Conservation (phyloP, 257 asterid genomes). For the Salvia splendens region DNA sequence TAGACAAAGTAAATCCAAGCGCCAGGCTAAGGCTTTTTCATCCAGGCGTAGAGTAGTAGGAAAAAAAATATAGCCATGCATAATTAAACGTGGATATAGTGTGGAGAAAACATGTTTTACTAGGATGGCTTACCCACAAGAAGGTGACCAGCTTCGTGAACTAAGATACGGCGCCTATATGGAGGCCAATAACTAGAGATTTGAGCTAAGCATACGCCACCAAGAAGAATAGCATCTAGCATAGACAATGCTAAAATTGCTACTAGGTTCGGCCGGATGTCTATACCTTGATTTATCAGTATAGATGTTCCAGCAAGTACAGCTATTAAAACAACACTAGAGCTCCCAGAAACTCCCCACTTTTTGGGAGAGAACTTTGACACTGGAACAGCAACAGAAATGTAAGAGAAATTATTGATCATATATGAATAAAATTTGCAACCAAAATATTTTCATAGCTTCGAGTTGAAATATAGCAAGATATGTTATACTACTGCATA, state of each 20-base stretch:
- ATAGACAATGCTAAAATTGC: conserved; percentile 65
- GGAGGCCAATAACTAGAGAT: conserved; percentile 98
- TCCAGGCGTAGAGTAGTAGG: conserved; percentile 1
- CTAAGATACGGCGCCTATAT: conserved; percentile 80
- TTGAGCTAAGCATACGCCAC: conserved; percentile 90
- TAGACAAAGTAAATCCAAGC: conserved; percentile 17
- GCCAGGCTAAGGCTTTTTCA: conserved; percentile 16
- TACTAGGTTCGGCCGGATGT: conserved; percentile 82
- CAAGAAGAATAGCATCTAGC: conserved; percentile 79
- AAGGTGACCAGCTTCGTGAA: conserved; percentile 98
- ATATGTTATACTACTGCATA: background rate
- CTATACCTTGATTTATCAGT: conserved; percentile 84
- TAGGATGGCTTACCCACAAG: conserved; percentile 66
- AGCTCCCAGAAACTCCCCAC: conserved; percentile 94
- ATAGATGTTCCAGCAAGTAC: conserved; percentile 65
- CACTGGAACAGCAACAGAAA: conserved; percentile 50
- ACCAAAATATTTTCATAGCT: conserved; percentile 3
- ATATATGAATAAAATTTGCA: conserved; percentile 10
- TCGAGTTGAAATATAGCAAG: conserved; percentile 5
- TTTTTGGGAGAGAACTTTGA: conserved; percentile 91
- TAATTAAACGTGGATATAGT: background rate
- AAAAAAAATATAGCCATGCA: conserved; percentile 7
- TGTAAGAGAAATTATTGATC: conserved; percentile 19
- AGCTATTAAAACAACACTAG: conserved; percentile 62
- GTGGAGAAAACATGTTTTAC: conserved; percentile 11